Evolutionary conservation across 2,329 filamentous ascomycete genomes (phyloP).

Genomic region (Paraphoma sp.): DNA sequence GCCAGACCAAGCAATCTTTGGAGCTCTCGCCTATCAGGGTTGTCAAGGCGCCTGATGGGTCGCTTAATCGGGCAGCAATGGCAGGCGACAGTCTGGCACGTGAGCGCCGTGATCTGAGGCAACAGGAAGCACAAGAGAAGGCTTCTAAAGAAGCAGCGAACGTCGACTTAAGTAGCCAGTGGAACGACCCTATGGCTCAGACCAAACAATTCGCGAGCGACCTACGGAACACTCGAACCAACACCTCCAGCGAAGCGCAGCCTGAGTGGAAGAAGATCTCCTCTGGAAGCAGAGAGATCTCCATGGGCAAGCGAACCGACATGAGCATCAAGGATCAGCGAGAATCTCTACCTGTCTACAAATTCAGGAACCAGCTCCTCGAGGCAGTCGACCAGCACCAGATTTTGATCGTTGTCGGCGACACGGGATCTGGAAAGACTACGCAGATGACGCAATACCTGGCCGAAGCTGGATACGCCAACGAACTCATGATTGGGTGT

Average conservation of each 20-base stretch:
- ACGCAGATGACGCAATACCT: constrained; percentile 96
- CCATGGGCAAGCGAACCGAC: constrained; percentile 83
- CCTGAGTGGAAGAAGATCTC: constrained; percentile 94
- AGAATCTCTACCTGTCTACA: constrained; percentile 86
- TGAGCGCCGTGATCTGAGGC: constrained; percentile 85
- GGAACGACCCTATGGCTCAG: constrained; percentile 97
- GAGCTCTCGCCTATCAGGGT: constrained; percentile 95
- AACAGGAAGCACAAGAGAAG: constrained; percentile 84
- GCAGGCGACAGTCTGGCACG: constrained; percentile 86
- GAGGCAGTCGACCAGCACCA: constrained; percentile 88
- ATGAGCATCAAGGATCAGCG: constrained; percentile 96
- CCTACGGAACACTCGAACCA: constrained; percentile 69
- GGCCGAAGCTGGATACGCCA: constrained; percentile 88
- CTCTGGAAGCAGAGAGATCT: constrained; percentile 78
- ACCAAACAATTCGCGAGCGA: constrained; percentile 90
- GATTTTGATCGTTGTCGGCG: constrained; percentile 92
- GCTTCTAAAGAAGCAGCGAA: constrained; percentile 75
- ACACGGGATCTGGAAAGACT: constrained; percentile 96
- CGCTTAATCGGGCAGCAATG: constrained; percentile 95
- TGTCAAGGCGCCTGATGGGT: constrained; percentile 97
- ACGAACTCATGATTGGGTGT: constrained; percentile 89
- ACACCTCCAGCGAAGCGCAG: constrained; percentile 69
- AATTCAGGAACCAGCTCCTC: constrained; percentile 85
- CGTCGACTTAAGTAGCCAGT: constrained; percentile 86
- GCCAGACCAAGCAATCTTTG: constrained; percentile 94